Base-by-base conservation (phyloP, 2,329 filamentous ascomycete species). In the Aurifilum marmelostoma region DNA sequence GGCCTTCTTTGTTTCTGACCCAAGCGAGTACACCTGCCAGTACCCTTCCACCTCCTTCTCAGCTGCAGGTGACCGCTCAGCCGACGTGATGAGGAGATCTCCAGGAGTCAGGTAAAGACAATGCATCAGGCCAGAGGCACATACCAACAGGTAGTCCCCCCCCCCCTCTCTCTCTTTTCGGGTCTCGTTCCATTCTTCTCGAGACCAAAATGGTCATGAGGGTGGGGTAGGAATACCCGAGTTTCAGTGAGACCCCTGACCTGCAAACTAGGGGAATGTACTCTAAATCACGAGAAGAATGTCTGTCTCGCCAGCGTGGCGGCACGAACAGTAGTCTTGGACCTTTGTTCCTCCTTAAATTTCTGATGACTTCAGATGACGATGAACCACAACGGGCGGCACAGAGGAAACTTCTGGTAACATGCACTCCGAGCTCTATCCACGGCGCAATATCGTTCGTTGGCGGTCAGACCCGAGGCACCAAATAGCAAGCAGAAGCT, bases 161-260 rank as follows among this genome's bases (percentile, higher is more conserved):
- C n/a, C n/a, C n/a, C n/a, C n/a, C n/a, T 16, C 5, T 43, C 21
- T 5, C 41, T 43, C 12, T 43, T 18, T 21, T 16, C 5, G 6
- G 5, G 21, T 11, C 21, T n/a, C 43, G 21, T 47, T 16, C 18
- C 41, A n/a, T 47, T 47, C 54, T 34, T 58, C 54, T 58, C 29
- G 14, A 47, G 21, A n/a, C 21, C 41, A 21, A 47, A 9, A 4
- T n/a, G 56, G 29, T 14, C 18, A 59, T 32, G 11, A 32, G 29
- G 16, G 16, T 59, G 56, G 29, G 27, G 32, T 29, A 37, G 5
- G 18, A 37, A 11, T 11, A 59, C 32, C 56, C 56, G 56, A 37
- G 56, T 59, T 59, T 59, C 56, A 59, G 6, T 59, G 56, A n/a
- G 21, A n/a, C 29, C 32, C 56, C 56, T 59, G 56, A n/a, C 56